A percentile compares a stretch with the other conserved stretches of the same genome.
Conservation (phyloP, 1,284 basidiomycete species). For the Lentinula novae-zelandiae region DNA sequence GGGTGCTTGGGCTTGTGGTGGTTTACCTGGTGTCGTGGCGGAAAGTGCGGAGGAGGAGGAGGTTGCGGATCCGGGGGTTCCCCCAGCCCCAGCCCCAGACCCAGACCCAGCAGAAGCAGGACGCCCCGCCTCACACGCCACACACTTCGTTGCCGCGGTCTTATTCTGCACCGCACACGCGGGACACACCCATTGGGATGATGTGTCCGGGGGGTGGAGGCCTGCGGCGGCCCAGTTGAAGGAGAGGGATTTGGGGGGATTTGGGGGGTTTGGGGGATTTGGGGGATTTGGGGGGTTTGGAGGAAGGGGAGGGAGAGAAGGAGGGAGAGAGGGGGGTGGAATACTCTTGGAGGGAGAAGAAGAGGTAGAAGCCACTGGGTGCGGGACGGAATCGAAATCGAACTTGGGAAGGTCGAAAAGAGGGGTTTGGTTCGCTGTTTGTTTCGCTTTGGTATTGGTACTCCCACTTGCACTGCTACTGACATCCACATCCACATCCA, state of each 20-base stretch:
- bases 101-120: too few relatives aligned
- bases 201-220: too few relatives aligned
- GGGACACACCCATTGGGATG: too few relatives aligned
- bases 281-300: conserved; percentile 23
- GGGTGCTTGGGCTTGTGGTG: too few relatives aligned
- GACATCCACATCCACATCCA: too few relatives aligned
- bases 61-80: not conserved
- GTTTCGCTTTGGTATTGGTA: conserved; percentile 26
- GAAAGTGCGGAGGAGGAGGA: not conserved
- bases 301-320: not conserved
- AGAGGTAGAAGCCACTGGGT: conserved; percentile 25
- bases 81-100: too few relatives aligned
- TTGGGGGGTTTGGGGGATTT: conserved; percentile 20
- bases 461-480: too few relatives aligned
- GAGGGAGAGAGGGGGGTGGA: conserved; percentile 23
- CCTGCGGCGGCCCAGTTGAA: too few relatives aligned
- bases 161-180: too few relatives aligned
- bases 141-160: too few relatives aligned
- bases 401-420: conserved; percentile 10
- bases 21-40: not conserved
- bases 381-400: conserved; percentile 14
- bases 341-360: conserved; percentile 14
- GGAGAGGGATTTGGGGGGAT: too few relatives aligned
- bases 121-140: too few relatives aligned
- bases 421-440: conserved; percentile 22